Percentiles rank a stretch among this genome's conserved stretches.
Conservation (phyloP, 768 basidiomycete species). For the Trametes cubensis region DNA sequence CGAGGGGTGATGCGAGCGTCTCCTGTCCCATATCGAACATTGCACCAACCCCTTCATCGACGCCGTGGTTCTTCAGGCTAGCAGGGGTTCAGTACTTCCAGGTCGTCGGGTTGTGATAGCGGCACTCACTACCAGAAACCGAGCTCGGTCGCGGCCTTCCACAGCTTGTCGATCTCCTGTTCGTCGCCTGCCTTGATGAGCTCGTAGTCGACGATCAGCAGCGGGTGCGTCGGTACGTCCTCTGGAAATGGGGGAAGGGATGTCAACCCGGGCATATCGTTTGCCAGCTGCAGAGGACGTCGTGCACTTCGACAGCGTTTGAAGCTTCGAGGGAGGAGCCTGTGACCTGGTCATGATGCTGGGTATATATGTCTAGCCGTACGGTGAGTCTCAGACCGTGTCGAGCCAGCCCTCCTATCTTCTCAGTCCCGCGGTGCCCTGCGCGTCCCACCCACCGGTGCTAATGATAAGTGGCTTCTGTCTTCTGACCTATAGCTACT, state of each 20-base stretch:
- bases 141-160: constrained; percentile 51
- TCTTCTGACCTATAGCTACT: too few relatives aligned
- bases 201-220: constrained; percentile 50
- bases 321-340: too few relatives aligned
- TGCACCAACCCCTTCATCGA: constrained; percentile 37
- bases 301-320: too few relatives aligned
- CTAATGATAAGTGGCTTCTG: too few relatives aligned
- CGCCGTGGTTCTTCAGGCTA: constrained; percentile 49
- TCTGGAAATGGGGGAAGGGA: constrained; percentile 46
- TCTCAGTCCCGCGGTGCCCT: too few relatives aligned
- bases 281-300: too few relatives aligned
- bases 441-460: too few relatives aligned
- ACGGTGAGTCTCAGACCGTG: too few relatives aligned
- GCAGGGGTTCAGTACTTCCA: too few relatives aligned
- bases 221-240: constrained; percentile 46
- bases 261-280: constrained; percentile 8
- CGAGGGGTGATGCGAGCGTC: constrained; percentile 44
- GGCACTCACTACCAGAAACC: constrained; percentile 57
- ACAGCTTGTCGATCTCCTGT: constrained; percentile 45
- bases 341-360: too few relatives aligned
- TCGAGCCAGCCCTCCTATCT: too few relatives aligned
- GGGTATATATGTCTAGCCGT: too few relatives aligned
- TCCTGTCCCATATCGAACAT: constrained; percentile 49
- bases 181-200: constrained; percentile 40
- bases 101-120: neutral